phyloP scores from a whole-genome alignment of 495 filamentous ascomycete species.

The Thermothielavioides terrestris region DNA sequence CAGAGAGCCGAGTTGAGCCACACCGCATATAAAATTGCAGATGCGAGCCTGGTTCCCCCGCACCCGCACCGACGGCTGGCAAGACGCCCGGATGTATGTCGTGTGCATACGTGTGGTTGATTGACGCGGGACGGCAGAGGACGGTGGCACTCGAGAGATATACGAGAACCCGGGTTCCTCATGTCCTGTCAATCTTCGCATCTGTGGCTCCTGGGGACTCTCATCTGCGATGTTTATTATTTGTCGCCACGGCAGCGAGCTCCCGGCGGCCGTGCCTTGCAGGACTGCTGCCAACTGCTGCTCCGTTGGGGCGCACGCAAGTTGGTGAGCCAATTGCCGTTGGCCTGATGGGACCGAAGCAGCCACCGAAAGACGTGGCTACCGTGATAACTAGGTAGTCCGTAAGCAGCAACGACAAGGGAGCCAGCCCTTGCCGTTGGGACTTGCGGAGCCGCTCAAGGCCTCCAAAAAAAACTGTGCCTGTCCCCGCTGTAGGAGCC shows the following conservation, averaged over 20 bases:
- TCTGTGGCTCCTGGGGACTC: not conserved
- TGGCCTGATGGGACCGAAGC: not conserved
- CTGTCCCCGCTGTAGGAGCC: too few species aligned
- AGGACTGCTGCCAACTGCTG: not conserved
- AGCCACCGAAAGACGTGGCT: slow-evolving; percentile 1
- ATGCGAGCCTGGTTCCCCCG: slow-evolving; percentile 8
- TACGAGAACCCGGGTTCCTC: slow-evolving; percentile 1
- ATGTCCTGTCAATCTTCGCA: not conserved
- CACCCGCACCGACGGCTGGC: not conserved
- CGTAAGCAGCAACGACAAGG: too few species aligned
- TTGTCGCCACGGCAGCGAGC: not conserved
- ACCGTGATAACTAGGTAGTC: too few species aligned
- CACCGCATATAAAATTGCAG: slow-evolving; percentile 4
- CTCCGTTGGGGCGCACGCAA: not conserved
- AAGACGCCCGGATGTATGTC: too few species aligned
- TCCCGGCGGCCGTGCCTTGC: slow-evolving; percentile 4
- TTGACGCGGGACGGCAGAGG: not conserved
- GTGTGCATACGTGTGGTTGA: too few species aligned
- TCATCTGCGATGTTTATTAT: not conserved
- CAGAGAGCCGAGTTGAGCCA: slow-evolving; percentile 13
- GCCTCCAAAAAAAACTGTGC: too few species aligned
- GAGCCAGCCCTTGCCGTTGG: too few species aligned
- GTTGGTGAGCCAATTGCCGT: not conserved
- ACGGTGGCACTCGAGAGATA: not conserved
- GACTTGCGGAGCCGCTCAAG: too few species aligned